Evolutionary conservation across 2,329 filamentous ascomycete genomes (phyloP).

Genomic region (Emergomyces orientalis): DNA sequence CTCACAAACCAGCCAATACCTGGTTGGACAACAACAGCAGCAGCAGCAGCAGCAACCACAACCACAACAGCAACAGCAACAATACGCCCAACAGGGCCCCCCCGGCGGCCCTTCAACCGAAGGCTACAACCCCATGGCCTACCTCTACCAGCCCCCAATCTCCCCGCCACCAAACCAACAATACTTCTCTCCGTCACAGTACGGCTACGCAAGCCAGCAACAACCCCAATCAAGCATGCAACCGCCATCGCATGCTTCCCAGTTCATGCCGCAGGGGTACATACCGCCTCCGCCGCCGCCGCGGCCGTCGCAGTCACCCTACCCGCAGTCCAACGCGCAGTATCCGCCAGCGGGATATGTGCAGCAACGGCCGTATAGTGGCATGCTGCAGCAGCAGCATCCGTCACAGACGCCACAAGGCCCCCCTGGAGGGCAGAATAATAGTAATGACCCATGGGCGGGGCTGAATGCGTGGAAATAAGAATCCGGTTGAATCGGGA

Average conservation of each 20-base stretch:
- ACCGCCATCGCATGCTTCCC: slow-evolving; percentile 29
- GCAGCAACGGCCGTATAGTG: slow-evolving; percentile 38
- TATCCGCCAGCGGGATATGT: slow-evolving; percentile 41
- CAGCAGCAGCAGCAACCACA: not conserved
- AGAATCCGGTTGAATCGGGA: slow-evolving; percentile 3
- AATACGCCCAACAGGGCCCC: slow-evolving; percentile 36
- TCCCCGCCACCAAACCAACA: slow-evolving; percentile 37
- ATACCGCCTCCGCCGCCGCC: slow-evolving; percentile 59
- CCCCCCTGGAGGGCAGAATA: slow-evolving; percentile 20
- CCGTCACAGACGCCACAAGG: slow-evolving; percentile 24
- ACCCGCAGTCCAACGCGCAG: slow-evolving; percentile 41
- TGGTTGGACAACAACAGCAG: slow-evolving; percentile 17
- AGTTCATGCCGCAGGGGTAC: slow-evolving; percentile 52
- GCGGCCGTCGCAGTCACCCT: slow-evolving; percentile 47
- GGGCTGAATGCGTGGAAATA: slow-evolving; percentile 62
- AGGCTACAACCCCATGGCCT: slow-evolving; percentile 44
- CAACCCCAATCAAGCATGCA: slow-evolving; percentile 19
- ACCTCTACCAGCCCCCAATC: slow-evolving; percentile 34
- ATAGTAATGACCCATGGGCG: slow-evolving; percentile 55
- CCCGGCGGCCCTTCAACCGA: slow-evolving; percentile 29
- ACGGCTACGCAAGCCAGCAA: slow-evolving; percentile 27
- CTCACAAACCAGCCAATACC: slow-evolving; percentile 18
- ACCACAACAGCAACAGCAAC: slow-evolving; percentile 14
- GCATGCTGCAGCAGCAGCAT: slow-evolving; percentile 31
- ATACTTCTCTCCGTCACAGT: slow-evolving; percentile 30